Percentiles rank a stretch among this genome's conserved stretches.
phyloP scores from a whole-genome alignment of 345 rosid species.

The Euphorbia peplus region DNA sequence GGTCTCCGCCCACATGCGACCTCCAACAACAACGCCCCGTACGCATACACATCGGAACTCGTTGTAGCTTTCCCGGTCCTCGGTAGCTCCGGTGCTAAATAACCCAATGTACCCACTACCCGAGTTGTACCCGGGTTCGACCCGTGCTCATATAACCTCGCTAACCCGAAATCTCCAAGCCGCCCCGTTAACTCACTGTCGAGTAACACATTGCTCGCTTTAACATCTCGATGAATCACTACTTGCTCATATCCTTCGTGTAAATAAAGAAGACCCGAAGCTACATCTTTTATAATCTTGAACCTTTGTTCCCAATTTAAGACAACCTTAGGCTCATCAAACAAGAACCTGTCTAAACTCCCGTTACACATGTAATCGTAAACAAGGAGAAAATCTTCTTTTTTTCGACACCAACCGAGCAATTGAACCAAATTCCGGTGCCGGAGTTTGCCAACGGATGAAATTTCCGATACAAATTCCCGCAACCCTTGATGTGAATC shows the following conservation, averaged over 20 bases:
- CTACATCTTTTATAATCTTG: constrained; percentile 25
- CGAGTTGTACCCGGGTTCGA: constrained; percentile 23
- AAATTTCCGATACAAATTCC: constrained; percentile 24
- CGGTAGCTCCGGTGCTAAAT: constrained; percentile 27
- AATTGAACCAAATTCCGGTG: constrained; percentile 28
- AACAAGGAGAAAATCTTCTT: constrained; percentile 21
- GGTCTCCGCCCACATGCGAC: constrained; percentile 26
- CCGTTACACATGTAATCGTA: constrained; percentile 29
- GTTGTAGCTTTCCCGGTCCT: constrained; percentile 27
- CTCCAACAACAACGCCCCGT: constrained; percentile 25
- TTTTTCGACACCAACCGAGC: constrained; percentile 24
- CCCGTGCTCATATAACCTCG: constrained; percentile 26
- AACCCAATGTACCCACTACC: constrained; percentile 28
- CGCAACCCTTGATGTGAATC: constrained; percentile 27
- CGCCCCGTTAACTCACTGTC: constrained; percentile 19
- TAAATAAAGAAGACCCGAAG: constrained; percentile 25
- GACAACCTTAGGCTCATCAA: constrained; percentile 15
- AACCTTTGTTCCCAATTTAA: constrained; percentile 29
- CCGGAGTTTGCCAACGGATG: constrained; percentile 23
- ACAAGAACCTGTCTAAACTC: constrained; percentile 22
- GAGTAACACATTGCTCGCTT: constrained; percentile 22
- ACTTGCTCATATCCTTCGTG: constrained; percentile 28
- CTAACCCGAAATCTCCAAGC: constrained; percentile 26
- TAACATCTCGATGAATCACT: constrained; percentile 27
- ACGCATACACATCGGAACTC: constrained; percentile 27